phyloP scores from a whole-genome alignment of 78 protist species.

The Dictyostelium purpureum region DNA sequence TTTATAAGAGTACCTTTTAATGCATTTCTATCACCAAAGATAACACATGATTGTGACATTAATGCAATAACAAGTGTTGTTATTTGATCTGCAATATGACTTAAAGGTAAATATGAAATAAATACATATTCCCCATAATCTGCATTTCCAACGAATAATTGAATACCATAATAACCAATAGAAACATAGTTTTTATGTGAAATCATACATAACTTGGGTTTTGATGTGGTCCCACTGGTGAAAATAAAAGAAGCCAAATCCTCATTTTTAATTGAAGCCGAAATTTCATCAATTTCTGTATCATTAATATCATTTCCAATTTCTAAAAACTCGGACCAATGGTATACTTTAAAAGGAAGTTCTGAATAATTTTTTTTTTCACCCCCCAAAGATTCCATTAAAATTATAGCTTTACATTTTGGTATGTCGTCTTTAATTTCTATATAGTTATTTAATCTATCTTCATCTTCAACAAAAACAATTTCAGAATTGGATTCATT shows the following conservation, averaged over 20 bases:
- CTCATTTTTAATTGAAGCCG: background rate
- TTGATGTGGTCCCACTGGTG: conserved; percentile 88
- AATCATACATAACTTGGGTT: conserved; percentile 85
- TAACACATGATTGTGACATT: conserved; percentile 34
- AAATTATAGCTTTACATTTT: background rate
- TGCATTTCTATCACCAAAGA: conserved; percentile 84
- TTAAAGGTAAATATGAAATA: conserved; percentile 87
- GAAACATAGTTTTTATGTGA: conserved; percentile 72
- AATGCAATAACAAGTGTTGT: conserved; percentile 73
- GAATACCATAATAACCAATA: background rate
- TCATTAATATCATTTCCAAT: conserved; percentile 24
- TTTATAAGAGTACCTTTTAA: conserved; percentile 76
- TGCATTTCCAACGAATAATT: background rate
- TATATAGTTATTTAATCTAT: conserved; percentile 34
- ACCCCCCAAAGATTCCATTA: background rate
- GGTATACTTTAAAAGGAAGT: background rate
- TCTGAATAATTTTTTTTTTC: background rate
- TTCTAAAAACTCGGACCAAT: conserved; percentile 47
- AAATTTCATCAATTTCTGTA: background rate
- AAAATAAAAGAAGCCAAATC: conserved; percentile 58
- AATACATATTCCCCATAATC: background rate
- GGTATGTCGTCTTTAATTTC: background rate
- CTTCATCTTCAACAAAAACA: conserved; percentile 46
- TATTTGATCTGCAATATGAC: conserved; percentile 92
- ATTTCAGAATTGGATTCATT: conserved; percentile 14